These are phyloP conservation scores for Botrytis tulipae DNA, from an alignment of 2,329 filamentous ascomycete species.

Conservation along the genomic window DNA sequence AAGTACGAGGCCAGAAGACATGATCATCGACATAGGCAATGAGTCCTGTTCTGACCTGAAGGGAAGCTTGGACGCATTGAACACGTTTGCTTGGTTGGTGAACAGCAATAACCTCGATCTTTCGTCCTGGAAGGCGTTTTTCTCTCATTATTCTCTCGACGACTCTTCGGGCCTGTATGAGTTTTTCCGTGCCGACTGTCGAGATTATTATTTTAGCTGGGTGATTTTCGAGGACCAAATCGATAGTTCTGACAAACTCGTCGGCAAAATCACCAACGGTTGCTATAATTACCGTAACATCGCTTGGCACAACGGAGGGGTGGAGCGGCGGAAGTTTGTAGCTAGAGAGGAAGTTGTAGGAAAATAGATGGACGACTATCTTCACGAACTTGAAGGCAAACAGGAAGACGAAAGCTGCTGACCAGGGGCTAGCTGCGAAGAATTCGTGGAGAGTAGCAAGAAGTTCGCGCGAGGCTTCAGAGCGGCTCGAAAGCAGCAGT, in stretches of 20 bases:
- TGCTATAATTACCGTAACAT: conserved; percentile 33
- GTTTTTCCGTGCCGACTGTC: conserved; percentile 23
- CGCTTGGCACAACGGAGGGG: conserved; percentile 19
- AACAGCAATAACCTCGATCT: conserved; percentile 14
- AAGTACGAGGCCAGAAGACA: conserved; percentile 28
- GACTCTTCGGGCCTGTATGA: background rate
- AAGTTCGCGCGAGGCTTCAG: background rate
- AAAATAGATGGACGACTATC: conserved; percentile 26
- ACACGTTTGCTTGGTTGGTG: conserved; percentile 24
- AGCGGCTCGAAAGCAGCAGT: background rate
- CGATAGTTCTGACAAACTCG: conserved; percentile 23
- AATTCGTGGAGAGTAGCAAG: background rate
- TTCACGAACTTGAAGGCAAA: conserved; percentile 30
- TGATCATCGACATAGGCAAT: conserved; percentile 29
- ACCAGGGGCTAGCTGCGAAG: background rate
- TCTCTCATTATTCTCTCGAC: background rate
- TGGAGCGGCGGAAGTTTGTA: background rate
- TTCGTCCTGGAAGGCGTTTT: background rate
- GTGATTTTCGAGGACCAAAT: conserved; percentile 21
- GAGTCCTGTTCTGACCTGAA: conserved; percentile 24
- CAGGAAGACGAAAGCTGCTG: conserved; percentile 22
- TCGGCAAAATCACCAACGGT: conserved; percentile 25
- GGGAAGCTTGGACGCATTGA: conserved; percentile 24
- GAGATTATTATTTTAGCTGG: conserved; percentile 27
- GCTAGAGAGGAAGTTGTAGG: conserved; percentile 21